Evolutionary conservation across 768 basidiomycete species (phyloP).

Genomic region (Asterophora parasitica): DNA sequence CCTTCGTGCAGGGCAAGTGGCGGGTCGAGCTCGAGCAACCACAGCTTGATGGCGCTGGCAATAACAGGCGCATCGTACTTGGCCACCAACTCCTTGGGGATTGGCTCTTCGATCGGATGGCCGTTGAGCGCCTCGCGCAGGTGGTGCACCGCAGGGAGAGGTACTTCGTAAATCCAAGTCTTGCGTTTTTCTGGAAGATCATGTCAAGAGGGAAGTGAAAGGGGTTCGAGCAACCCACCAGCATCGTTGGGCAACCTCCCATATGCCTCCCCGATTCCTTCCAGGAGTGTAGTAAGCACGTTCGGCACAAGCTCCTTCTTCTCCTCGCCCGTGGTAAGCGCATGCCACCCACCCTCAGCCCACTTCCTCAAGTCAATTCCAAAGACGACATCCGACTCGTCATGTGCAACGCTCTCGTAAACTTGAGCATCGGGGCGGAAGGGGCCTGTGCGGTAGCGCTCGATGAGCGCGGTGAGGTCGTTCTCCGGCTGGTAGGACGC

Average conservation of each 20-base stretch:
- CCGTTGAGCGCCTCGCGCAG: slow-evolving; percentile 82
- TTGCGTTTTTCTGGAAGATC: slow-evolving; percentile 66
- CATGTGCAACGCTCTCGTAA: slow-evolving; percentile 81
- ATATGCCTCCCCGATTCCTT: slow-evolving; percentile 62
- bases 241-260: slow-evolving; percentile 52
- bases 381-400: slow-evolving; percentile 82
- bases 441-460: slow-evolving; percentile 89
- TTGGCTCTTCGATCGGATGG: slow-evolving; percentile 51
- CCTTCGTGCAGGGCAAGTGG: slow-evolving; percentile 82
- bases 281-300: slow-evolving; percentile 64
- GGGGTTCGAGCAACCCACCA: slow-evolving; percentile 37
- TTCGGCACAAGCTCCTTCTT: slow-evolving; percentile 67
- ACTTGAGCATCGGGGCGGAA: slow-evolving; percentile 84
- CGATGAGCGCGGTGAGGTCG: slow-evolving; percentile 82
- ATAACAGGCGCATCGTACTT: slow-evolving; percentile 85
- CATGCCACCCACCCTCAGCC: slow-evolving; percentile 79
- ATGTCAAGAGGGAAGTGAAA: not conserved
- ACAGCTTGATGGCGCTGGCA: slow-evolving; percentile 81
- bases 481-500: slow-evolving; percentile 85
- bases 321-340: slow-evolving; percentile 47
- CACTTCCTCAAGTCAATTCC: slow-evolving; percentile 89
- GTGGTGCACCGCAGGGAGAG: slow-evolving; percentile 76
- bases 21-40: slow-evolving; percentile 87
- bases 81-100: slow-evolving; percentile 45
- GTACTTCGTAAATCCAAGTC: slow-evolving; percentile 94